phyloP scores from a whole-genome alignment of 352 stramenopile species.

The Globisporangium ultimum region DNA sequence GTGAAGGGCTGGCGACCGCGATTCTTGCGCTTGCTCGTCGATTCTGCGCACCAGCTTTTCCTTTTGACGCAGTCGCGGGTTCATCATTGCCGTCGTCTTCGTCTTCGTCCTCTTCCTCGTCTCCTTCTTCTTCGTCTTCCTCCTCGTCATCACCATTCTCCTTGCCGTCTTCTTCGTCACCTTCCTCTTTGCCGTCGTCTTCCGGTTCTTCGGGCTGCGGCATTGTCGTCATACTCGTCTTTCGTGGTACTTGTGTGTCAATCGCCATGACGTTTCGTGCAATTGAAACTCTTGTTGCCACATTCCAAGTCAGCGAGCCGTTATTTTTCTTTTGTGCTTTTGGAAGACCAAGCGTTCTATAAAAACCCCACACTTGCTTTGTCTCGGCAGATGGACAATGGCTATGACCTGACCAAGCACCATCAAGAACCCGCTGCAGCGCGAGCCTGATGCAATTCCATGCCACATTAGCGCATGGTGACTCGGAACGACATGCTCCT shows the following conservation, averaged over 20 bases:
- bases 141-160: slow-evolving; percentile 15
- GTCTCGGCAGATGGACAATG: no score
- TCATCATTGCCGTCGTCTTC: slow-evolving; percentile 17
- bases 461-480: neutral
- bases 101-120: slow-evolving; percentile 19
- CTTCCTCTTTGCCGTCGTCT: slow-evolving; percentile 18
- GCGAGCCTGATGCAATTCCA: slow-evolving; percentile 10
- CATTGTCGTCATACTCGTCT: neutral
- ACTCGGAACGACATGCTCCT: neutral
- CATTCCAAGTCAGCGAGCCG: no score
- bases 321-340: no score
- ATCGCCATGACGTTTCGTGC: slow-evolving; percentile 4
- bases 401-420: neutral
- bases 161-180: slow-evolving; percentile 16
- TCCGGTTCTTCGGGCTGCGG: slow-evolving; percentile 3
- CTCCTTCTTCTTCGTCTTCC: slow-evolving; percentile 20
- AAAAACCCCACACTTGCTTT: no score
- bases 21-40: slow-evolving; percentile 21
- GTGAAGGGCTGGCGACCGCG: slow-evolving; percentile 10
- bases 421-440: neutral
- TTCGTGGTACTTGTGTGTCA: neutral
- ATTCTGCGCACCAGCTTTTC: slow-evolving; percentile 6
- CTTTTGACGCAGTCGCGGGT: slow-evolving; percentile 12
- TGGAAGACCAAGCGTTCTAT: no score
- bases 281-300: neutral